Evolutionary conservation across 2,329 filamentous ascomycete genomes (phyloP).

Genomic region (Fusarium devonianum): DNA sequence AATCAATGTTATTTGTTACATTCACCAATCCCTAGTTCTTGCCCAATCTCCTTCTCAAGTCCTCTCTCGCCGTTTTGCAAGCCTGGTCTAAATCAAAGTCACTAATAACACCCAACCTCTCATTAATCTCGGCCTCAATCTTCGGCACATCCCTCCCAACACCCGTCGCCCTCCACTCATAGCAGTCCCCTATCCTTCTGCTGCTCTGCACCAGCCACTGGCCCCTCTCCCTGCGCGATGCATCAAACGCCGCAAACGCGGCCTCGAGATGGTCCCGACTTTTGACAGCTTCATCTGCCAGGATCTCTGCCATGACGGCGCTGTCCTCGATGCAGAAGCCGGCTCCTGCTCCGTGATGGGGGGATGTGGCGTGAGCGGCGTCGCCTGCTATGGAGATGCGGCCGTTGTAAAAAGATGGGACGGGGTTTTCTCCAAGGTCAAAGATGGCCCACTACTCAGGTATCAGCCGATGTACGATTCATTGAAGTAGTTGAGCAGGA

Average conservation of each 20-base stretch:
- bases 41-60: not conserved
- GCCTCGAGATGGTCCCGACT: conserved; percentile 36
- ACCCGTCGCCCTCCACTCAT: conserved; percentile 52
- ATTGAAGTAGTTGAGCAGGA: too few species aligned
- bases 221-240: conserved; percentile 57
- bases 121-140: conserved; percentile 33
- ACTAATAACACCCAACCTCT: conserved; percentile 20
- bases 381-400: conserved; percentile 63
- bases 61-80: conserved; percentile 10
- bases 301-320: conserved; percentile 51
- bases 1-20: too few species aligned
- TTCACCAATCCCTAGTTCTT: not conserved
- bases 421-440: conserved; percentile 53
- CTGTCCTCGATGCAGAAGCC: conserved; percentile 64
- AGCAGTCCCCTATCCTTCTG: conserved; percentile 49
- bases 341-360: conserved; percentile 65
- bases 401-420: conserved; percentile 52
- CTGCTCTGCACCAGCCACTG: conserved; percentile 61
- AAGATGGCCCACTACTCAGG: conserved; percentile 54
- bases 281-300: conserved; percentile 52
- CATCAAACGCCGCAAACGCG: conserved; percentile 52
- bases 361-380: conserved; percentile 68
- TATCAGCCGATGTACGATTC: too few species aligned
- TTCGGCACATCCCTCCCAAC: conserved; percentile 23
- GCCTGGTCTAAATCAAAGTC: conserved; percentile 12